Evolutionary conservation across 306 rosid genomes (phyloP), one percentile per base, ranked within the genome.

Genomic region (Inga leiocalycina): DNA sequence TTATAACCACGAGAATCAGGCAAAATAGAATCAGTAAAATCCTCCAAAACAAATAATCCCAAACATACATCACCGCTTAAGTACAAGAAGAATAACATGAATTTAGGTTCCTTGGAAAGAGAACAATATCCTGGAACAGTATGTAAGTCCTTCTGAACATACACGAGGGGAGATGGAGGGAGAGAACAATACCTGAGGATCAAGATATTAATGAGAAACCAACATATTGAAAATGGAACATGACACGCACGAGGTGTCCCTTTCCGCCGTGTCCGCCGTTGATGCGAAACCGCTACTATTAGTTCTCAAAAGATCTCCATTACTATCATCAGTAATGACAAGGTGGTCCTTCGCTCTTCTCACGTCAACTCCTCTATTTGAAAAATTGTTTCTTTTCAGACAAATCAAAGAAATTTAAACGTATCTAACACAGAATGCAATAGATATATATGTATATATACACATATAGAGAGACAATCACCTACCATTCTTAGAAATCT

Each of bases 141-240:
- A 17, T 52, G 20, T 17, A 16, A 52, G 2, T 46, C 51, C 51
- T 46, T 46, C 11, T 46, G 51, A 46, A 11, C 30, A 27, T 27
- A 27, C 30, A 27, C 1, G 30, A 27, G 13, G 51, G 3, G 51
- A 11, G 51, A 45, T 0, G 34, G 34, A 32, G 62, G 30, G 30
- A 48, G 6, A 74, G 39, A 32, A 64, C 65, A 52, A n/a, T 37
- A 94, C 98, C 97, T 90, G 88, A 34, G 87, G 97, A n/a, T 93
- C 97, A 62, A 91, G 30, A 27, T 27, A 27, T 27, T 27, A 1
- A 27, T 27, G 30, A 19, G 97, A 97, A 69, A 95, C 97, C 76
- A 93, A 82, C 41, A 94, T 92, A 64, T 94, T 94, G 88, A 94
- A 94, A 84, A 97, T 94, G 74, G 97, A 93, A 74, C 94, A 94